phyloP scores from a whole-genome alignment of 1,139 yeast species.

The Scheffersomyces cryptocercus region DNA sequence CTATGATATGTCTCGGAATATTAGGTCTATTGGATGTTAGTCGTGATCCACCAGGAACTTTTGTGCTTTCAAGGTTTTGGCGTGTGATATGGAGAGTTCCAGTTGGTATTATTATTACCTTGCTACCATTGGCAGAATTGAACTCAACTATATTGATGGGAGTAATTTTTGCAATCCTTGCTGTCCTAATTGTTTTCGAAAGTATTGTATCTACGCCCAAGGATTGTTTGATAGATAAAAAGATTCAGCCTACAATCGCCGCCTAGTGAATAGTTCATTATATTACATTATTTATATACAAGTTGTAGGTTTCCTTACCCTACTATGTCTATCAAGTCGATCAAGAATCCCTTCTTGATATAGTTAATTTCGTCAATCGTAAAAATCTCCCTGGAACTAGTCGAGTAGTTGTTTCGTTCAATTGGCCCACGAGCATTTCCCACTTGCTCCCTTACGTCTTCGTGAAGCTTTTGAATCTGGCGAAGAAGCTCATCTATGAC shows the following conservation, averaged over 20 bases:
- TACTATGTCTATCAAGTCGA: constrained; percentile 15
- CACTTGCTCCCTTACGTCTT: constrained; percentile 11
- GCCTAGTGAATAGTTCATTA: not conserved
- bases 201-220: constrained; percentile 30
- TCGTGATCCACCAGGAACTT: constrained; percentile 33
- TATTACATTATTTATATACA: not conserved
- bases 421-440: constrained; percentile 6
- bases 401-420: constrained; percentile 3
- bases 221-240: constrained; percentile 8
- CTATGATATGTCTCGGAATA: constrained; percentile 34
- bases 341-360: constrained; percentile 24
- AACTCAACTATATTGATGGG: constrained; percentile 47
- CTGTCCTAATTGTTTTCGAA: constrained; percentile 37
- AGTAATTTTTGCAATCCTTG: constrained; percentile 33
- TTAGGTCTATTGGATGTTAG: constrained; percentile 42
- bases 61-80: constrained; percentile 34
- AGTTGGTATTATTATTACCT: constrained; percentile 37
- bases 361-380: constrained; percentile 24
- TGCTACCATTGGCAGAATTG: constrained; percentile 48
- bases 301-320: not conserved
- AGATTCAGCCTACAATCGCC: not conserved
- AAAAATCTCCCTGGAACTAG: constrained; percentile 13
- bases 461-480: constrained; percentile 9
- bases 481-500: constrained; percentile 8
- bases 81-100: constrained; percentile 44